Evolutionary conservation across 257 asterid species (phyloP).

Genomic region (Datura wrightii): DNA sequence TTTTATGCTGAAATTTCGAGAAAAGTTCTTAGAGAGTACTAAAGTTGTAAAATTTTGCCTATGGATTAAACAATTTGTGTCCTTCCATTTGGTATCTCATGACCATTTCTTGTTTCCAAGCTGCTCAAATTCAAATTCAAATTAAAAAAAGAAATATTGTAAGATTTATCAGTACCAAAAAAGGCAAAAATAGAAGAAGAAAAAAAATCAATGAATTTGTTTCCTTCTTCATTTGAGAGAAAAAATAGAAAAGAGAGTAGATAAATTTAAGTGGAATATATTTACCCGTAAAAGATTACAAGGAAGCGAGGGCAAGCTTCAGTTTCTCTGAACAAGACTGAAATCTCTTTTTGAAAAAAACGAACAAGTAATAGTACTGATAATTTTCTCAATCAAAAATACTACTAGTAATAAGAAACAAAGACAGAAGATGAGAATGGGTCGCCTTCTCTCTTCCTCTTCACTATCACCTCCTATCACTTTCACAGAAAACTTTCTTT

Average conservation of each 20-base stretch:
- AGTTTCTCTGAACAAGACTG: neutral
- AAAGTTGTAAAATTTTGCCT: neutral
- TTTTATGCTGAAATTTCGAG: neutral
- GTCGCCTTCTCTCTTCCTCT: slow-evolving; percentile 62
- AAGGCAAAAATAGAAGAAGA: neutral
- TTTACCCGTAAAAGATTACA: neutral
- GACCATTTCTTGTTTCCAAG: slow-evolving; percentile 4
- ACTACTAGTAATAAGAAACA: slow-evolving; percentile 35
- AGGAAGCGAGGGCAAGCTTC: neutral
- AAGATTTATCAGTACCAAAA: neutral
- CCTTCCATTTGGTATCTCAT: neutral
- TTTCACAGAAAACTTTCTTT: slow-evolving; percentile 57
- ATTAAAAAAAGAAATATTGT: neutral
- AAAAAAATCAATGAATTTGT: neutral
- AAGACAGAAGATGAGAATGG: slow-evolving; percentile 57
- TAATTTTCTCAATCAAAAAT: slow-evolving; percentile 46
- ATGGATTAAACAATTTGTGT: neutral
- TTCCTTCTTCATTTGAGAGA: too few species aligned
- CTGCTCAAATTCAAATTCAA: neutral
- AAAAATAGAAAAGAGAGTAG: neutral
- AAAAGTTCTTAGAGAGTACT: neutral
- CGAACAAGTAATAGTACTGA: slow-evolving; percentile 16
- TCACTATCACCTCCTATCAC: slow-evolving; percentile 55
- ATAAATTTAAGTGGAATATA: neutral
- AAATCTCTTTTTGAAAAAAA: slow-evolving; percentile 40